phyloP scores from a whole-genome alignment of 2,329 filamentous ascomycete species.

The Achaetomium macrosporum region DNA sequence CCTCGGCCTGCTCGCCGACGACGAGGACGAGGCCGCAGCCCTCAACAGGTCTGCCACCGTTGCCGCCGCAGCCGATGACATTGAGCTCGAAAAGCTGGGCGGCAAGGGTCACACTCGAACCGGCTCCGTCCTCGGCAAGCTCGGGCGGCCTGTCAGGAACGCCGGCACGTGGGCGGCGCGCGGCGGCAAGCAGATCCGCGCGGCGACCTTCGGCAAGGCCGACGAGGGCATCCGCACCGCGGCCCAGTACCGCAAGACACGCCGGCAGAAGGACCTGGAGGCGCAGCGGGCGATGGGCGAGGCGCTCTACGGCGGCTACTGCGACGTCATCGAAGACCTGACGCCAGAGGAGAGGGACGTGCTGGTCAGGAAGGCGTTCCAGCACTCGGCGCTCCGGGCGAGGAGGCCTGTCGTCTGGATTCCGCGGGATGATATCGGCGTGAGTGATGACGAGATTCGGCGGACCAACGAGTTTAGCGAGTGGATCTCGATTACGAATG shows the following conservation, averaged over 20 bases:
- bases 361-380: conserved; percentile 81
- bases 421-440: conserved; percentile 79
- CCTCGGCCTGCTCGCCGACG: conserved; percentile 53
- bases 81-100: conserved; percentile 33
- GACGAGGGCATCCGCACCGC: conserved; percentile 38
- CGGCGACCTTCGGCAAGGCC: conserved; percentile 40
- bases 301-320: conserved; percentile 77
- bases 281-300: conserved; percentile 68
- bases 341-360: conserved; percentile 83
- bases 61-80: conserved; percentile 26
- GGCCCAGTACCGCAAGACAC: conserved; percentile 42
- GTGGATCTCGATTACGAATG: conserved; percentile 88
- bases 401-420: conserved; percentile 89
- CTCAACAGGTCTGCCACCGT: conserved; percentile 23
- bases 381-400: conserved; percentile 80
- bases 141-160: conserved; percentile 38
- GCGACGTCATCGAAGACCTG: conserved; percentile 91
- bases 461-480: conserved; percentile 71
- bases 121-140: conserved; percentile 26
- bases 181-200: conserved; percentile 44
- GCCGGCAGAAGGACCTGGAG: conserved; percentile 59
- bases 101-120: neutral
- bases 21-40: conserved; percentile 34
- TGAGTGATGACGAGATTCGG: conserved; percentile 85
- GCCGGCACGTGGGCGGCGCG: conserved; percentile 44